A percentile compares a stretch with the other conserved stretches of the same genome.
Evolutionary conservation across 768 basidiomycete genomes (phyloP).

Genomic region (Agaricus sinodeliciosus): DNA sequence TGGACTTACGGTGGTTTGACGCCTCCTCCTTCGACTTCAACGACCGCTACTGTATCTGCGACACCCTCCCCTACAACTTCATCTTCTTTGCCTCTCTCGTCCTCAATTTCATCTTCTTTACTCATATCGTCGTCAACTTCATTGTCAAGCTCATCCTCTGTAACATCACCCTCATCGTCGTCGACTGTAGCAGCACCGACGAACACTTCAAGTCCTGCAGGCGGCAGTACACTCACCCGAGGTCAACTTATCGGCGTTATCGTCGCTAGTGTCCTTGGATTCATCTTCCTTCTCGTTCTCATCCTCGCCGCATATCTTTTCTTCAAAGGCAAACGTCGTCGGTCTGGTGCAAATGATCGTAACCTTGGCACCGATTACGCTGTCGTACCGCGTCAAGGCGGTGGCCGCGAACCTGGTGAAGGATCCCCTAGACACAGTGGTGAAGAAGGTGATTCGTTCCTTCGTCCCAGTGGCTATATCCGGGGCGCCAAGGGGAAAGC

Average conservation of each 20-base stretch:
- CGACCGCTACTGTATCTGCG: slow-evolving; percentile 22
- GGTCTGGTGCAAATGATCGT: slow-evolving; percentile 23
- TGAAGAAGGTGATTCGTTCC: slow-evolving; percentile 63
- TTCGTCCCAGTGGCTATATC: slow-evolving; percentile 29
- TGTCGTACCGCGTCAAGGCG: slow-evolving; percentile 26
- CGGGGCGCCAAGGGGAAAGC: slow-evolving; percentile 8
- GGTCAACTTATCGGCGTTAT: slow-evolving; percentile 50
- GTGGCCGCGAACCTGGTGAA: slow-evolving; percentile 43
- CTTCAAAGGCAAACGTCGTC: slow-evolving; percentile 37
- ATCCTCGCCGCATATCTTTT: slow-evolving; percentile 40
- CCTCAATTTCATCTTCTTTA: slow-evolving; percentile 18
- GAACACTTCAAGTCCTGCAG: slow-evolving; percentile 7
- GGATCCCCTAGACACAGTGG: slow-evolving; percentile 65
- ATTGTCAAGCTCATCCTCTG: slow-evolving; percentile 16
- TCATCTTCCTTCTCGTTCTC: slow-evolving; percentile 50
- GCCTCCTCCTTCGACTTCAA: slow-evolving; percentile 36
- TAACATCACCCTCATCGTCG: slow-evolving; percentile 22
- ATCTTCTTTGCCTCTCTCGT: slow-evolving; percentile 22
- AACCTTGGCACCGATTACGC: slow-evolving; percentile 32
- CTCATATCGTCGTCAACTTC: slow-evolving; percentile 24
- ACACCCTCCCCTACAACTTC: slow-evolving; percentile 24
- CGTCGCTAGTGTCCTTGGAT: slow-evolving; percentile 53
- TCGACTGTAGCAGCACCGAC: slow-evolving; percentile 17
- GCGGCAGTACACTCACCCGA: slow-evolving; percentile 22
- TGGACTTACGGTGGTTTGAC: slow-evolving; percentile 77